These are phyloP conservation scores for Harrya chromipes DNA, from an alignment of 768 basidiomycete genomes.

Conservation along the genomic window DNA sequence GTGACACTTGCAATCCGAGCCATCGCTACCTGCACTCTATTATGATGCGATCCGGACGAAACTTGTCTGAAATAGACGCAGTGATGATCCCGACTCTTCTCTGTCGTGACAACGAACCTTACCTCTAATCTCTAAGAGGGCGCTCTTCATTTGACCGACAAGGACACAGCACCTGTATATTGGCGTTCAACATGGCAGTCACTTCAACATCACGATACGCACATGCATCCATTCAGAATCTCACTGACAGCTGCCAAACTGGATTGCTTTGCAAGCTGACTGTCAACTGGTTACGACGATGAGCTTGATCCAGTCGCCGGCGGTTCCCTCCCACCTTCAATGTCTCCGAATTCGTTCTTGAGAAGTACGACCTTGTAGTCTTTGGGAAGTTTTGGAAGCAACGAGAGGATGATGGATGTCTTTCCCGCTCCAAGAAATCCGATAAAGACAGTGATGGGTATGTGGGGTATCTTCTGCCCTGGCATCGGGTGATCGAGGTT, in stretches of 20 bases:
- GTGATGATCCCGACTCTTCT: neutral
- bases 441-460: constrained; percentile 94
- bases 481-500: constrained; percentile 2
- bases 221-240: constrained; percentile 97
- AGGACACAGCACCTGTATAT: constrained; percentile 80
- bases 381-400: constrained; percentile 76
- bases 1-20: neutral
- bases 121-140: constrained; percentile 86
- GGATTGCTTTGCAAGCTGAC: constrained; percentile 83
- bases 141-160: constrained; percentile 92
- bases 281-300: constrained; percentile 63
- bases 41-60: constrained; percentile 84
- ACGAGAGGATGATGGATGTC: constrained; percentile 76
- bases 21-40: constrained; percentile 85
- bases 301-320: neutral
- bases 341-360: constrained; percentile 96
- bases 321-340: constrained; percentile 57
- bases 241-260: constrained; percentile 86
- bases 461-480: constrained; percentile 28
- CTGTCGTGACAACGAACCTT: constrained; percentile 10
- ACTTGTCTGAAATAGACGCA: constrained; percentile 58
- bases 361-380: constrained; percentile 88
- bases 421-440: constrained; percentile 87
- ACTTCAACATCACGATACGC: constrained; percentile 13
- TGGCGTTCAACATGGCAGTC: neutral